Evolutionary conservation across 2,329 filamentous ascomycete genomes (phyloP).

Genomic region (Stagonosporopsis vannaccii): DNA sequence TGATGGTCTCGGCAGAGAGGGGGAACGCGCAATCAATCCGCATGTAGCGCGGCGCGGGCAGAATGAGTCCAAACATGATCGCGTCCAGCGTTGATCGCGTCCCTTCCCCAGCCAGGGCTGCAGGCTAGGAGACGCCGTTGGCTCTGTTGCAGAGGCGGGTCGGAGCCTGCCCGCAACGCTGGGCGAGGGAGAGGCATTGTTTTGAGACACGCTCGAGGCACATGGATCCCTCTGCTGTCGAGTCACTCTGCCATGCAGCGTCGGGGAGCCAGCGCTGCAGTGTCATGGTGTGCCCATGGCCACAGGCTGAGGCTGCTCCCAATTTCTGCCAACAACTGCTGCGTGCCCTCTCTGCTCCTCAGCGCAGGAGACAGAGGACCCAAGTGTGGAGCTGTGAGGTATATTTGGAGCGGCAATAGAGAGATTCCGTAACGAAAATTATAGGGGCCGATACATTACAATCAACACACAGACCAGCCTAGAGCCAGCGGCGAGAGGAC

Average conservation of each 20-base stretch:
- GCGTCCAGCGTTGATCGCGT: constrained; percentile 10
- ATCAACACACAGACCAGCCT: constrained; percentile 27
- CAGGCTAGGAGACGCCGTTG: constrained; percentile 10
- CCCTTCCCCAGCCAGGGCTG: constrained; percentile 8
- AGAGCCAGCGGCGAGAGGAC: neutral
- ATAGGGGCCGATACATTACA: constrained; percentile 23
- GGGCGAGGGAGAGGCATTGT: constrained; percentile 2
- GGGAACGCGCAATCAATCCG: constrained; percentile 36
- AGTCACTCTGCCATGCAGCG: constrained; percentile 13
- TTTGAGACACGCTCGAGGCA: constrained; percentile 6
- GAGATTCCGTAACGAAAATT: neutral
- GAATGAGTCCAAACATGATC: neutral
- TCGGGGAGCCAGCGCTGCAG: neutral
- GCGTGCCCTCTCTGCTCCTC: constrained; percentile 12
- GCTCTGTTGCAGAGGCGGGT: constrained; percentile 17
- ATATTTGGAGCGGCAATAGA: constrained; percentile 16
- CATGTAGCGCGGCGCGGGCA: constrained; percentile 1
- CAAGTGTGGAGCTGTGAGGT: constrained; percentile 20
- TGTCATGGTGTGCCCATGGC: neutral
- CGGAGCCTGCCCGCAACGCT: constrained; percentile 10
- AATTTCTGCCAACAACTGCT: constrained; percentile 4
- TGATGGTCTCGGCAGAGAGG: constrained; percentile 6
- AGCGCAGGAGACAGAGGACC: constrained; percentile 9
- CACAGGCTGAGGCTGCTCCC: constrained; percentile 9
- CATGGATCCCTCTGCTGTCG: constrained; percentile 5